Evolutionary conservation across 2,329 filamentous ascomycete genomes (phyloP), one percentile per base, ranked within the genome.

Genomic region (Neopestalotiopsis rosae): DNA sequence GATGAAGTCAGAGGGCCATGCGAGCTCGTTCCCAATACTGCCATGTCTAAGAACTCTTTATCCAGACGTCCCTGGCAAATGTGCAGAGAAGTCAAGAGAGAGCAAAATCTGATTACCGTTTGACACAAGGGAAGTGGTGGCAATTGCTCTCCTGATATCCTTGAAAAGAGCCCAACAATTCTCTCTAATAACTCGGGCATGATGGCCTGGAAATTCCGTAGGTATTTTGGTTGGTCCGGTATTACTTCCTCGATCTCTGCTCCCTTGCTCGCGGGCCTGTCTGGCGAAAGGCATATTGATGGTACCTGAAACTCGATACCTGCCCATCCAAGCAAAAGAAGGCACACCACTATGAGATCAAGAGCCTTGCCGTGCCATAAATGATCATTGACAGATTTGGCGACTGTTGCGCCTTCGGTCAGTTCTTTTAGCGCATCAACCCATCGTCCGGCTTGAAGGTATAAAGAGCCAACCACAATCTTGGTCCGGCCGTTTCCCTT

Each of bases 311-410:
- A 98, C 76, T 96, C 92, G 75, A 95, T 85, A 4, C 91, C 92
- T 45, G 91, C 89, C 93, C 94, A 97, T 38, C 91, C 92, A 71
- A 97, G 89, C 74, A 98, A 88, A 56, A 98, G 77, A 73, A 98
- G 86, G 76, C 92, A 94, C 32, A 97, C 86, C 61, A 96, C 83
- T 70, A 97, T 93, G 34, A 95, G 90, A 78, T 99, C 97, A 24
- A 99, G 85, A 1, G 94, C 95, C 81, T 98, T 98, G 20, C 93
- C 96, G 81, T 98, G 94, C 95, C 96, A 99, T n/a, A 98, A 80
- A 80, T 97, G 94, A 80, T 99, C 96, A 74, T 94, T 95, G 69
- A 93, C 88, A 49, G 90, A 90, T 74, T 94, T 92, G 17, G 94
- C 92, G 73, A 91, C 89, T 10, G 88, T 88, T 1, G 93, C 94